phyloP scores from a whole-genome alignment of 169 alveolate genomes.

The Eimeria necatrix region DNA sequence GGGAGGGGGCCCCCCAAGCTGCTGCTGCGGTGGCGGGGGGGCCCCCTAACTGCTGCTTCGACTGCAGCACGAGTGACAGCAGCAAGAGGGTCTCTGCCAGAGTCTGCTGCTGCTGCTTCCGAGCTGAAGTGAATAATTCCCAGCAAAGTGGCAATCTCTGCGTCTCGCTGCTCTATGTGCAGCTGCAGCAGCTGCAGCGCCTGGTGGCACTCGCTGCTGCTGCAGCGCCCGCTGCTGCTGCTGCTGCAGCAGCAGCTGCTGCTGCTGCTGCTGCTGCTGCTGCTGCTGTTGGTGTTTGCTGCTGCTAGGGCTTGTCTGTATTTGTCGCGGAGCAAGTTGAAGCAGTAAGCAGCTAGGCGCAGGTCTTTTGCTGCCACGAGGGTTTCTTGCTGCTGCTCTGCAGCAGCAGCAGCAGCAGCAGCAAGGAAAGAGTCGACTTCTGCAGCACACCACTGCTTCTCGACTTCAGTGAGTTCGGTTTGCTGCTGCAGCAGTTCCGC shows the following conservation, averaged over 20 bases:
- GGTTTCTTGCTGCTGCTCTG: background rate
- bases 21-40: background rate
- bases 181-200: constrained; percentile 57
- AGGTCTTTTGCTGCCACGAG: background rate
- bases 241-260: no score
- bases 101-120: constrained; percentile 47
- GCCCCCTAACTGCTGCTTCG: constrained; percentile 7
- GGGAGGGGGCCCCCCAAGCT: background rate
- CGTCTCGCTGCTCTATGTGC: constrained; percentile 88
- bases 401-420: constrained; percentile 20
- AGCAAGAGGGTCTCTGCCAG: constrained; percentile 6
- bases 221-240: constrained; percentile 10
- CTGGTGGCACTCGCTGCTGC: constrained; percentile 36
- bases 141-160: constrained; percentile 90
- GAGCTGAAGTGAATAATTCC: constrained; percentile 86
- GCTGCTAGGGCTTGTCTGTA: background rate
- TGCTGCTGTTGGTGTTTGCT: no score
- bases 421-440: constrained; percentile 89
- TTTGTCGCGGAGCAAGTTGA: background rate
- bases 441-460: constrained; percentile 90
- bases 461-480: constrained; percentile 84
- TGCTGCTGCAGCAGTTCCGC: background rate
- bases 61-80: background rate
- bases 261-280: no score
- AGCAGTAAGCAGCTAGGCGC: background rate